phyloP scores from a whole-genome alignment of 768 basidiomycete species.

The Kwoniella europaea region DNA sequence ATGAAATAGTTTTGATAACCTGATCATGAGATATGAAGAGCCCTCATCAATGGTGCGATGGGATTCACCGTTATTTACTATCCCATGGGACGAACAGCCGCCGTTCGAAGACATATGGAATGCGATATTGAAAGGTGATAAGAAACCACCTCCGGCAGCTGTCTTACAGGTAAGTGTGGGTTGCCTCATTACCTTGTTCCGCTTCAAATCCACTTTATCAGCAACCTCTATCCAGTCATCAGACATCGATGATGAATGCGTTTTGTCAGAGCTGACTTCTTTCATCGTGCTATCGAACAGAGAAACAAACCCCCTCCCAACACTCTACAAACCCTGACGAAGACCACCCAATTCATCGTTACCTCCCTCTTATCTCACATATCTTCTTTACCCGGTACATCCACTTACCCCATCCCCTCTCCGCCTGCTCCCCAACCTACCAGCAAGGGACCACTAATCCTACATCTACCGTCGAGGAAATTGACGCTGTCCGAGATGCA shows the following conservation, averaged over 20 bases:
- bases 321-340: slow-evolving; percentile 83
- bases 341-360: slow-evolving; percentile 72
- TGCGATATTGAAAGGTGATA: slow-evolving; percentile 73
- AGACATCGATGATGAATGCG: too few relatives aligned
- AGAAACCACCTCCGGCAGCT: slow-evolving; percentile 87
- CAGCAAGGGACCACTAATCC: slow-evolving; percentile 47
- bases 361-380: slow-evolving; percentile 73
- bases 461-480: slow-evolving; percentile 67
- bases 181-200: not conserved
- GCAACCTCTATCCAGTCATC: too few relatives aligned
- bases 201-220: too few relatives aligned
- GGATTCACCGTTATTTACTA: slow-evolving; percentile 92
- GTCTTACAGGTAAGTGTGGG: slow-evolving; percentile 67
- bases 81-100: slow-evolving; percentile 72
- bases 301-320: slow-evolving; percentile 81
- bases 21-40: slow-evolving; percentile 88
- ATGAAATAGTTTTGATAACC: slow-evolving; percentile 73
- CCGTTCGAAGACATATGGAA: slow-evolving; percentile 73
- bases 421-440: slow-evolving; percentile 58
- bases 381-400: slow-evolving; percentile 61
- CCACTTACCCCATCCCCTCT: slow-evolving; percentile 64
- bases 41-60: slow-evolving; percentile 98
- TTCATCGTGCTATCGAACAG: slow-evolving; percentile 59
- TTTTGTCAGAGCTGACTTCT: not conserved
- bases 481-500: slow-evolving; percentile 87